Conservation (phyloP, 2,329 filamentous ascomycete species). For the Knufia fluminis region DNA sequence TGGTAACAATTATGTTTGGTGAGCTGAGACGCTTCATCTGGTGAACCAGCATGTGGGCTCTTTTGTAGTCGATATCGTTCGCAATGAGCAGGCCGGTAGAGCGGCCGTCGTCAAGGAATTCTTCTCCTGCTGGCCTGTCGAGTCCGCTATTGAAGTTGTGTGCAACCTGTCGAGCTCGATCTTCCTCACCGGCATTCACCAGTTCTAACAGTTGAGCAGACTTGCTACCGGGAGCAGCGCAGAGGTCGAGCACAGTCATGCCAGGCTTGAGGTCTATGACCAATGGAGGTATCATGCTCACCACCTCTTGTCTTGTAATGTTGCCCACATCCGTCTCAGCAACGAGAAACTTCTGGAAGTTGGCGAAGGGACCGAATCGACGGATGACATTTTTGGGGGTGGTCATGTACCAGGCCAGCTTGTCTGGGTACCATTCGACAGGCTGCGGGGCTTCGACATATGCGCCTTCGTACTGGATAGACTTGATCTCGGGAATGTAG, state of each 20-base stretch:
- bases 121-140: conserved; percentile 40
- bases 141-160: conserved; percentile 54
- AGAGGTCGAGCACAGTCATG: conserved; percentile 91
- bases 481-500: conserved; percentile 83
- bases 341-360: conserved; percentile 95
- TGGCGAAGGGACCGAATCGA: conserved; percentile 85
- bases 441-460: conserved; percentile 71
- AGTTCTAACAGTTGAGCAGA: conserved; percentile 91
- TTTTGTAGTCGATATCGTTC: conserved; percentile 94
- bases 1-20: conserved; percentile 91
- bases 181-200: conserved; percentile 86
- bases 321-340: conserved; percentile 96
- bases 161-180: conserved; percentile 64
- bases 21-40: conserved; percentile 96
- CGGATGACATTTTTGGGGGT: conserved; percentile 93
- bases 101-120: conserved; percentile 68
- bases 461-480: conserved; percentile 74
- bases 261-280: conserved; percentile 84
- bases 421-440: conserved; percentile 87
- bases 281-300: conserved; percentile 97
- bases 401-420: conserved; percentile 95
- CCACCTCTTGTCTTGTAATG: conserved; percentile 93
- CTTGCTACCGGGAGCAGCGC: conserved; percentile 94
- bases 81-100: conserved; percentile 87
- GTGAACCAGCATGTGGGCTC: conserved; percentile 93